A percentile compares a stretch with the other conserved stretches of the same genome.
Conservation (phyloP, 176 grass and related monocot genomes). For the Olyra latifolia region DNA sequence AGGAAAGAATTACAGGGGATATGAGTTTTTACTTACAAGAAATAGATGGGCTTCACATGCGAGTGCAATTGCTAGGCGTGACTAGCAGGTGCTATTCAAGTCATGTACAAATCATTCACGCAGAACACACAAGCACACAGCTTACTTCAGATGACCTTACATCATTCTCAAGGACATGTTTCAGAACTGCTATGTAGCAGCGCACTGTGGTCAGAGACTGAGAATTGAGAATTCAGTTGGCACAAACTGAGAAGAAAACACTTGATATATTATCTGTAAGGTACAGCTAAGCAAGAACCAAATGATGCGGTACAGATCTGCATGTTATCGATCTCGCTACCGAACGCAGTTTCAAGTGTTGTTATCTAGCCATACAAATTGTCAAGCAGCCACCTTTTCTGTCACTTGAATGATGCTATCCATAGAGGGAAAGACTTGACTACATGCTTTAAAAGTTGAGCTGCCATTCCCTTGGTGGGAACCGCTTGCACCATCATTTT, state of each 20-base stretch:
- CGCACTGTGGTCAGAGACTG: not conserved
- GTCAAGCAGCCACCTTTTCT: constrained; percentile 15
- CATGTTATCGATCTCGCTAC: constrained; percentile 18
- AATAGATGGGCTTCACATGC: not conserved
- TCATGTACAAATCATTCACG: not conserved
- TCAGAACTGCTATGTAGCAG: not conserved
- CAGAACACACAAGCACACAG: not conserved
- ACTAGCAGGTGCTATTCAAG: not conserved
- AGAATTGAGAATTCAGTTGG: not conserved
- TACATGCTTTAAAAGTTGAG: constrained; percentile 28
- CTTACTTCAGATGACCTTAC: not conserved
- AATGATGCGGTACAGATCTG: not conserved
- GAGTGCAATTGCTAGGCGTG: not conserved
- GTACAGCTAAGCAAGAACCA: constrained; percentile 14
- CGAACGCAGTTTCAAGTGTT: constrained; percentile 27
- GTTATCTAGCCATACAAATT: constrained; percentile 39
- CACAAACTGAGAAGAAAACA: not conserved
- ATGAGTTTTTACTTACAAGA: not conserved
- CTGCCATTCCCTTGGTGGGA: constrained; percentile 6
- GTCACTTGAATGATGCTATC: not conserved
- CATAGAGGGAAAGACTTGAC: not conserved
- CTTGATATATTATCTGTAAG: constrained; percentile 26
- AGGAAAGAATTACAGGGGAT: not conserved
- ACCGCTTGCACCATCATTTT: not conserved
- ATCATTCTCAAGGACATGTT: not conserved